Evolutionary conservation across 1,284 basidiomycete species (phyloP).

Genomic region (Cutaneotrichosporon sp.): DNA sequence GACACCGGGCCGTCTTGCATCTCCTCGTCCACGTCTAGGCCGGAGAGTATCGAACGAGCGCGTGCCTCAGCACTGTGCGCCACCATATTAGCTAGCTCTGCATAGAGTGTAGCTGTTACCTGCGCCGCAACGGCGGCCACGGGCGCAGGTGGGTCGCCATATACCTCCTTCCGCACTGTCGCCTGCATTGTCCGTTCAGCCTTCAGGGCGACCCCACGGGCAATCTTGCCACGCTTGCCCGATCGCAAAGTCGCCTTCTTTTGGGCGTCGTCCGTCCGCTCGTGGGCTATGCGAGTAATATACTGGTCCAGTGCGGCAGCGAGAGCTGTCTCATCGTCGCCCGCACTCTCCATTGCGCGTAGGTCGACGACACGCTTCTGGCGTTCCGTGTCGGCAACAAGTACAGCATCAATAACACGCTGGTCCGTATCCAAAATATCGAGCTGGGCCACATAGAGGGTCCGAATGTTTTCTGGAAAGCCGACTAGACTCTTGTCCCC

Average conservation of each 20-base stretch:
- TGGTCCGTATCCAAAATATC: constrained; percentile 77
- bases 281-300: constrained; percentile 3
- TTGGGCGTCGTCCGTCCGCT: constrained; percentile 13
- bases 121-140: constrained; percentile 7
- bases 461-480: constrained; percentile 70
- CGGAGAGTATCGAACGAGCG: constrained; percentile 53
- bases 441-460: constrained; percentile 72
- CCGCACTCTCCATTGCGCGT: constrained; percentile 4
- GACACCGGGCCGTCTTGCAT: constrained; percentile 54
- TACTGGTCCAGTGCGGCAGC: constrained; percentile 3
- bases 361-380: constrained; percentile 9
- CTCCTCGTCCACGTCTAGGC: constrained; percentile 60
- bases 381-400: constrained; percentile 7
- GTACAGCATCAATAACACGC: constrained; percentile 1
- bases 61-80: constrained; percentile 54
- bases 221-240: constrained; percentile 19
- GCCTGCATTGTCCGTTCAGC: constrained; percentile 14
- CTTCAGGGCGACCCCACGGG: constrained; percentile 16
- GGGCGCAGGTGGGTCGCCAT: neutral
- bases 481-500: constrained; percentile 85
- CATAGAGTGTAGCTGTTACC: constrained; percentile 64
- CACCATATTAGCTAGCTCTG: constrained; percentile 39
- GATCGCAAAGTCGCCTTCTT: constrained; percentile 18
- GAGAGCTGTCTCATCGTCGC: neutral
- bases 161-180: constrained; percentile 9